These are phyloP conservation scores for Candida endomychidarum DNA, from an alignment of 805 yeast genomes.

Conservation along the genomic window DNA sequence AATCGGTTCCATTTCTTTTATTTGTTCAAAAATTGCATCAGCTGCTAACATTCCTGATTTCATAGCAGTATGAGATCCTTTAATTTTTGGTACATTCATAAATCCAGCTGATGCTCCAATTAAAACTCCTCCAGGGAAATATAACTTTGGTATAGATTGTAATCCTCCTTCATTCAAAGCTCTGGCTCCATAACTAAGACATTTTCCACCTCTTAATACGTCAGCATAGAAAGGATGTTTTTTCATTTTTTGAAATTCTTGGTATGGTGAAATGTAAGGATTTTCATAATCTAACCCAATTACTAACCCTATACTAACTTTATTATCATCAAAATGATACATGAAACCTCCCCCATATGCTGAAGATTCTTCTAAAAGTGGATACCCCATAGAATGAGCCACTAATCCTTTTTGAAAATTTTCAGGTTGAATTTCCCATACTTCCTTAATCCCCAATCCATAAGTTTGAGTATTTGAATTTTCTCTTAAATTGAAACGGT, in stretches of 20 bases:
- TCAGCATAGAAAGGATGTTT: slow-evolving; percentile 80
- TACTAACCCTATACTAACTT: slow-evolving; percentile 92
- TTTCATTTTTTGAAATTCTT: slow-evolving; percentile 94
- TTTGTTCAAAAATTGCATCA: slow-evolving; percentile 60
- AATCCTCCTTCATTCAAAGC: slow-evolving; percentile 97
- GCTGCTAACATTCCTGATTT: slow-evolving; percentile 96
- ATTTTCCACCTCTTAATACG: slow-evolving; percentile 83
- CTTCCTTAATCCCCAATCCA: slow-evolving; percentile 94
- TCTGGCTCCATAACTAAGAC: slow-evolving; percentile 92
- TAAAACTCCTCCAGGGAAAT: slow-evolving; percentile 94
- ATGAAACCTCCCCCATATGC: slow-evolving; percentile 94
- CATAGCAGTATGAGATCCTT: slow-evolving; percentile 98
- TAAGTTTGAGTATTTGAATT: slow-evolving; percentile 79
- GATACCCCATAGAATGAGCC: slow-evolving; percentile 88
- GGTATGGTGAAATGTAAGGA: slow-evolving; percentile 94
- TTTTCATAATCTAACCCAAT: slow-evolving; percentile 91
- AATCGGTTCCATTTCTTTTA: slow-evolving; percentile 45
- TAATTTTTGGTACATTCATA: slow-evolving; percentile 94
- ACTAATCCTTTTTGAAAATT: slow-evolving; percentile 80
- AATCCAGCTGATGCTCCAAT: slow-evolving; percentile 98
- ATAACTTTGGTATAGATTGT: slow-evolving; percentile 86
- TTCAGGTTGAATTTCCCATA: slow-evolving; percentile 89
- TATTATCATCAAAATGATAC: slow-evolving; percentile 93
- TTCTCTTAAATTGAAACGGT: slow-evolving; percentile 65
- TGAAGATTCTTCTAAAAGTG: slow-evolving; percentile 58